A percentile compares a stretch with the other conserved stretches of the same genome.
phyloP scores from a whole-genome alignment of 305 asterid genomes.

The Fraxinus baroniana region DNA sequence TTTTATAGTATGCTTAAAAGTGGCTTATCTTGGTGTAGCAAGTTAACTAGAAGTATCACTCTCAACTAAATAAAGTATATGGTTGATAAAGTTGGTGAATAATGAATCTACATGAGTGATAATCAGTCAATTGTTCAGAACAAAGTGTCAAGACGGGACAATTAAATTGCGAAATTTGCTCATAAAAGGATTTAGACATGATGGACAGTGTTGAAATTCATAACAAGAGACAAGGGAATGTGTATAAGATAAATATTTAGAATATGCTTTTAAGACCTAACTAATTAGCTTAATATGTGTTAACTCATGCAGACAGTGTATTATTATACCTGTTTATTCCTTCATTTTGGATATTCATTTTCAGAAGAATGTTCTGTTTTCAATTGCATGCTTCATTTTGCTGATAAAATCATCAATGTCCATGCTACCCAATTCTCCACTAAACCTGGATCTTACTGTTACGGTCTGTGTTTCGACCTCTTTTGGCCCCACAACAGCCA shows the following conservation, averaged over 20 bases:
- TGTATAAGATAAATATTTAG: background rate
- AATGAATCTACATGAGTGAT: too few relatives aligned
- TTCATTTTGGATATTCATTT: background rate
- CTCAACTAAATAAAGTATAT: too few relatives aligned
- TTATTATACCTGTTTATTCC: background rate
- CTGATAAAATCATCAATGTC: slow-evolving; percentile 58
- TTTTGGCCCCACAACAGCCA: slow-evolving; percentile 88
- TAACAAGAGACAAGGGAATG: background rate
- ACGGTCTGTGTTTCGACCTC: slow-evolving; percentile 68
- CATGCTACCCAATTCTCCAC: slow-evolving; percentile 83
- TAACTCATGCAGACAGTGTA: too few relatives aligned
- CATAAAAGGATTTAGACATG: too few relatives aligned
- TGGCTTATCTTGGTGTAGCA: too few relatives aligned
- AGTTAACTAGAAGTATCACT: too few relatives aligned
- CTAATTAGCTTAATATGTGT: background rate
- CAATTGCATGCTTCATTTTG: slow-evolving; percentile 52
- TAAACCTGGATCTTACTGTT: slow-evolving; percentile 75
- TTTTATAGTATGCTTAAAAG: too few relatives aligned
- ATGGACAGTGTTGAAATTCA: too few relatives aligned
- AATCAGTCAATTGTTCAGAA: too few relatives aligned
- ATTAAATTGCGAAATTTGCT: background rate
- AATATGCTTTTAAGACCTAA: too few relatives aligned
- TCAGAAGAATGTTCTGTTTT: slow-evolving; percentile 51
- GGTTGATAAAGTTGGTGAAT: too few relatives aligned
- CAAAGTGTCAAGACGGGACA: too few relatives aligned